These are phyloP conservation scores for Centaurea solstitialis DNA, from an alignment of 129 eudicot species.

Conservation along the genomic window DNA sequence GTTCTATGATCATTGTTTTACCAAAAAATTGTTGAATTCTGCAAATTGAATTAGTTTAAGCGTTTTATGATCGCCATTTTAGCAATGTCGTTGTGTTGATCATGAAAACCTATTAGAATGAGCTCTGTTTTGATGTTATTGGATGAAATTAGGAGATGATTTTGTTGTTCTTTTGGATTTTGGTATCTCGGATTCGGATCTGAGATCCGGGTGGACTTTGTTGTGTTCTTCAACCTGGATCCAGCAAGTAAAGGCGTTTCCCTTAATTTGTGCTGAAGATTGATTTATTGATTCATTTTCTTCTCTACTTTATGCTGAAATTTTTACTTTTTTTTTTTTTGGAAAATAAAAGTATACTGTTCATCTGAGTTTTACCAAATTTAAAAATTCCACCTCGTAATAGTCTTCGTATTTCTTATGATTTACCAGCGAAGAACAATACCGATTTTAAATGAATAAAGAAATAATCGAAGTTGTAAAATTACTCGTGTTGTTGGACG, in stretches of 20 bases:
- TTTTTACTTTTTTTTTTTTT: neutral
- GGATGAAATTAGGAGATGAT: neutral
- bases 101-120: neutral
- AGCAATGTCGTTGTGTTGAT: constrained; percentile 11
- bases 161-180: constrained; percentile 1
- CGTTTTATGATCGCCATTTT: neutral
- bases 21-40: neutral
- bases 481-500: too few relatives aligned
- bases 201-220: constrained; percentile 4
- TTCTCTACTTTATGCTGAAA: neutral
- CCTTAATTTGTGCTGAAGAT: constrained; percentile 3
- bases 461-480: too few relatives aligned
- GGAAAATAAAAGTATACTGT: neutral
- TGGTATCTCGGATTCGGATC: constrained; percentile 10
- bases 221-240: constrained; percentile 2
- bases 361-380: neutral
- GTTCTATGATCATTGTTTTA: constrained; percentile 6
- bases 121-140: neutral
- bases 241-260: neutral
- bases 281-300: neutral
- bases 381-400: too few relatives aligned
- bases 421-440: too few relatives aligned
- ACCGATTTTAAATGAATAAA: too few relatives aligned
- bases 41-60: neutral
- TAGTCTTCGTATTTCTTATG: too few relatives aligned